A percentile compares a stretch with the other conserved stretches of the same genome.
Conservation (phyloP, 306 rosid species). For the Inga leiocalycina region DNA sequence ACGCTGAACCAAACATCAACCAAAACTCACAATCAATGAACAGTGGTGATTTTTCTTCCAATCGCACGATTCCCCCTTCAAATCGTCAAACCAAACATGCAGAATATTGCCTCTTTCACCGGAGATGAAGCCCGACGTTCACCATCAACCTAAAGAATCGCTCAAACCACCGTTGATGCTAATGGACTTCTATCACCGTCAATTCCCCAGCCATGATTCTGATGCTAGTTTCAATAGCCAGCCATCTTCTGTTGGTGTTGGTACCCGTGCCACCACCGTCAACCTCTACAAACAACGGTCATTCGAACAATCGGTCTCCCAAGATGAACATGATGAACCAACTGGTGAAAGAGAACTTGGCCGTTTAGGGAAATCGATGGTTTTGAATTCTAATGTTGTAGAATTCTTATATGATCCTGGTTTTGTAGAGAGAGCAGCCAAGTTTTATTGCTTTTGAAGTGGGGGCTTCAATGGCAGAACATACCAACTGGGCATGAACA, state of each 20-base stretch:
- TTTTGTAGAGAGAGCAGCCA: constrained; percentile 85
- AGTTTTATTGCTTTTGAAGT: constrained; percentile 88
- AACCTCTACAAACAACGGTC: constrained; percentile 86
- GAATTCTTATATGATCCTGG: constrained; percentile 85
- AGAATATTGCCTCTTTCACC: too few relatives aligned
- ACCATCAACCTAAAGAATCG: too few relatives aligned
- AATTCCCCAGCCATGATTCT: constrained; percentile 61
- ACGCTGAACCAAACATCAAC: too few relatives aligned
- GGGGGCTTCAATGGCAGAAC: constrained; percentile 71
- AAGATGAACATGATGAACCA: constrained; percentile 48
- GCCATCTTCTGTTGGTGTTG: constrained; percentile 60
- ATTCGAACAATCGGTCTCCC: constrained; percentile 57
- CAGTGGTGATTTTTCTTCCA: too few relatives aligned
- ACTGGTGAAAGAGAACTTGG: constrained; percentile 39
- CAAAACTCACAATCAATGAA: too few relatives aligned
- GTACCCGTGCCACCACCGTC: constrained; percentile 36
- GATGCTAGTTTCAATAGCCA: constrained; percentile 88
- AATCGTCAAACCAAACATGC: too few relatives aligned
- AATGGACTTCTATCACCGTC: too few relatives aligned
- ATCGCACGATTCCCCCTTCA: too few relatives aligned
- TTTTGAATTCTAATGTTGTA: constrained; percentile 58
- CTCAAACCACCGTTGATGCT: too few relatives aligned
- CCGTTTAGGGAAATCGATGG: constrained; percentile 44
- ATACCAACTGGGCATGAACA: constrained; percentile 41
- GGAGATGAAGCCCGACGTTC: too few relatives aligned